phyloP scores from a whole-genome alignment of 306 rosid genomes.

The Cucurbita pepo region DNA sequence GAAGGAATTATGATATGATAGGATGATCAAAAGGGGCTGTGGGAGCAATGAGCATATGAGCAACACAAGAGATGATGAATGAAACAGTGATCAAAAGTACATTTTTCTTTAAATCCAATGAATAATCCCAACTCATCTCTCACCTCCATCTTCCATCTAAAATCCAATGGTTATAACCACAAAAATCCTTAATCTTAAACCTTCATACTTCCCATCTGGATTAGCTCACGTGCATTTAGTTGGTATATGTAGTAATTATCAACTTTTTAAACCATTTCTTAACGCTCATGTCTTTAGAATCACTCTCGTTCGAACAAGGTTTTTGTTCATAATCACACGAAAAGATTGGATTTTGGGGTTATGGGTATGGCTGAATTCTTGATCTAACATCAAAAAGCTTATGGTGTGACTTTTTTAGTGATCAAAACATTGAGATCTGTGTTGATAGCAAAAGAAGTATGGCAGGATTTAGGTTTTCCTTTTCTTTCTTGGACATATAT shows the following conservation, averaged over 20 bases:
- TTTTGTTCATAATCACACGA: too few relatives aligned
- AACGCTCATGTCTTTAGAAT: too few relatives aligned
- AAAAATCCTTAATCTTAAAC: not conserved
- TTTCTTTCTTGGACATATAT: not conserved
- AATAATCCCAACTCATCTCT: too few relatives aligned
- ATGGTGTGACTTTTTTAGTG: not conserved
- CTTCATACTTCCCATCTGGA: not conserved
- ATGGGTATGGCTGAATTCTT: too few relatives aligned
- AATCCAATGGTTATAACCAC: not conserved
- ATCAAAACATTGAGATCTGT: not conserved
- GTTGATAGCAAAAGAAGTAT: not conserved
- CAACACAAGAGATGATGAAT: not conserved
- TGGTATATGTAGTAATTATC: too few relatives aligned
- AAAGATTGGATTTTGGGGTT: too few relatives aligned
- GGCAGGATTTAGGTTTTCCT: not conserved
- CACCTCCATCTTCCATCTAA: too few relatives aligned
- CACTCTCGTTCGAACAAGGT: too few relatives aligned
- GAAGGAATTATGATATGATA: constrained; percentile 2
- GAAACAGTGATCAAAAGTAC: not conserved
- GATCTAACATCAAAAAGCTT: too few relatives aligned
- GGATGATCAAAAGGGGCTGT: not conserved
- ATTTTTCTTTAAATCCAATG: not conserved
- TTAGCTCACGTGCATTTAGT: too few relatives aligned
- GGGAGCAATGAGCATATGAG: not conserved
- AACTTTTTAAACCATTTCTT: too few relatives aligned